Evolutionary conservation across 768 basidiomycete species (phyloP).

Genomic region (Tephrocybe rancida): DNA sequence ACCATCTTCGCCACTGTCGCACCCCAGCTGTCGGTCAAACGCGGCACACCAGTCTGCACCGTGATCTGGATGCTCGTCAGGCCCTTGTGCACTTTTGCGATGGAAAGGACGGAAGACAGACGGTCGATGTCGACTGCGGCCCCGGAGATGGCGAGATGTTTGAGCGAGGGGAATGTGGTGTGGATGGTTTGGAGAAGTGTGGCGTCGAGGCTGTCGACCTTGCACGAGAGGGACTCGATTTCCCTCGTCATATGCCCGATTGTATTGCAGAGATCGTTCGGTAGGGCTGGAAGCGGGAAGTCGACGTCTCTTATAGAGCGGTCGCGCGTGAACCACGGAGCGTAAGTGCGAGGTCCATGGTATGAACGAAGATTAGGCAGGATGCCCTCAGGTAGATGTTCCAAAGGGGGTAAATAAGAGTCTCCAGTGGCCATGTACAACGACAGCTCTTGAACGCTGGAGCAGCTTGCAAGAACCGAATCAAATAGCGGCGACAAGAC

Average conservation of each 20-base stretch:
- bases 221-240: slow-evolving; percentile 17
- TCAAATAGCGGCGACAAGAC: slow-evolving; percentile 14
- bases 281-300: slow-evolving; percentile 15
- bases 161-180: slow-evolving; percentile 15
- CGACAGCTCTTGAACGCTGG: slow-evolving; percentile 12
- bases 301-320: slow-evolving; percentile 12
- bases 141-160: slow-evolving; percentile 19
- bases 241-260: slow-evolving; percentile 7
- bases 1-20: slow-evolving; percentile 15
- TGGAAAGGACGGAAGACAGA: slow-evolving; percentile 11
- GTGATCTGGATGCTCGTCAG: slow-evolving; percentile 16
- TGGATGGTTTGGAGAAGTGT: slow-evolving; percentile 17
- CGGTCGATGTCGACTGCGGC: slow-evolving; percentile 16
- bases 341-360: slow-evolving; percentile 17
- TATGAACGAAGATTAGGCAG: slow-evolving; percentile 21
- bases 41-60: slow-evolving; percentile 13
- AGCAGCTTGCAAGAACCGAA: slow-evolving; percentile 7
- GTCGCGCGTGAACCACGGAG: slow-evolving; percentile 14
- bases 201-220: slow-evolving; percentile 11
- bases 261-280: slow-evolving; percentile 10
- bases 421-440: slow-evolving; percentile 15
- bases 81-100: slow-evolving; percentile 4
- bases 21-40: slow-evolving; percentile 17
- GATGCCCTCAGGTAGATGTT: slow-evolving; percentile 14
- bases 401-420: slow-evolving; percentile 12